phyloP scores from a whole-genome alignment of 768 basidiomycete genomes.

The Lentinus brumalis region DNA sequence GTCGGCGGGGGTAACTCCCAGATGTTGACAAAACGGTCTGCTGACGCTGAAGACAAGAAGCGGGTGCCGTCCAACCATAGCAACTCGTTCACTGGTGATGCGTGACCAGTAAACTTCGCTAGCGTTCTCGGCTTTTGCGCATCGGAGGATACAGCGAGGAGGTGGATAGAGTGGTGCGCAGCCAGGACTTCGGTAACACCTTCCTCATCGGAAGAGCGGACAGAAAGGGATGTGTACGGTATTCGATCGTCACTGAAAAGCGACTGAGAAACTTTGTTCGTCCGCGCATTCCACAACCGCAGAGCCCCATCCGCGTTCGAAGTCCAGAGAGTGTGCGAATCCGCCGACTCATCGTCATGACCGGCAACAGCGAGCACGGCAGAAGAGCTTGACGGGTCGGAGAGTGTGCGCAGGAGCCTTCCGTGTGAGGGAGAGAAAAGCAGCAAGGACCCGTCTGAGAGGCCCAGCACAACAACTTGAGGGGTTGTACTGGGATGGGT shows the following conservation, averaged over 20 bases:
- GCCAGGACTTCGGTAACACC: slow-evolving; percentile 47
- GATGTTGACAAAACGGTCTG: slow-evolving; percentile 61
- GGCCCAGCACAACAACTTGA: slow-evolving; percentile 56
- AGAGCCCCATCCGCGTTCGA: slow-evolving; percentile 59
- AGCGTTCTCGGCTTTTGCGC: slow-evolving; percentile 45
- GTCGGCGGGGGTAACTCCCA: slow-evolving; percentile 54
- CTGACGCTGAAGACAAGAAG: slow-evolving; percentile 63
- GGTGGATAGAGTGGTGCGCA: slow-evolving; percentile 61
- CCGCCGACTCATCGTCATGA: slow-evolving; percentile 30
- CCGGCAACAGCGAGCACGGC: slow-evolving; percentile 52
- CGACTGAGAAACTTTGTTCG: slow-evolving; percentile 47
- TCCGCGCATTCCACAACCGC: slow-evolving; percentile 58
- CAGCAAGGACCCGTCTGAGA: slow-evolving; percentile 59
- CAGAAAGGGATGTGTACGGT: slow-evolving; percentile 55
- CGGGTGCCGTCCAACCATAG: slow-evolving; percentile 51
- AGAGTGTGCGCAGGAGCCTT: slow-evolving; percentile 54
- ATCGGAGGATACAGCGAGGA: slow-evolving; percentile 43
- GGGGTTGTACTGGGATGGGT: slow-evolving; percentile 33
- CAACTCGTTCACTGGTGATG: slow-evolving; percentile 53
- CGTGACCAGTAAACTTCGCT: slow-evolving; percentile 65
- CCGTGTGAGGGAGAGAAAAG: slow-evolving; percentile 67
- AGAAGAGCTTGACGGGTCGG: slow-evolving; percentile 55
- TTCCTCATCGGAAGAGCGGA: slow-evolving; percentile 42
- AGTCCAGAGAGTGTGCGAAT: slow-evolving; percentile 48
- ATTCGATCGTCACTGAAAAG: slow-evolving; percentile 62